phyloP scores from a whole-genome alignment of 345 rosid species.

The Pelargonium nanum region DNA sequence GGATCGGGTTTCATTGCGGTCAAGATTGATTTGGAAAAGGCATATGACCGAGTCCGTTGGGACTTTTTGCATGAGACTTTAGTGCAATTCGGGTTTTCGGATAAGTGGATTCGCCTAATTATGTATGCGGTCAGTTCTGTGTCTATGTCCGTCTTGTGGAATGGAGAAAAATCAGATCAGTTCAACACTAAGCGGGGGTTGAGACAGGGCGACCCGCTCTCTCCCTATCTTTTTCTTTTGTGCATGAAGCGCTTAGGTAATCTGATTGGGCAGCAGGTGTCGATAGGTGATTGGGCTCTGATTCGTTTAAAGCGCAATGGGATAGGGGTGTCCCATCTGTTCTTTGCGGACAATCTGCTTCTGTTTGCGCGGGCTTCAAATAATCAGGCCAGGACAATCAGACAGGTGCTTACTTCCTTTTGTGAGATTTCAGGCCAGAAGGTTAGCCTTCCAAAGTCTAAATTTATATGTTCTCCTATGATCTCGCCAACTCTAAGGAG shows the following conservation, averaged over 20 bases:
- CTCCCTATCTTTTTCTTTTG: conserved; percentile 1
- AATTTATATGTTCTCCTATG: no score
- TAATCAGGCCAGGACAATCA: no score
- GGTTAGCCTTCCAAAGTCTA: no score
- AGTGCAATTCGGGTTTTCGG: neutral
- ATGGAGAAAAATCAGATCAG: neutral
- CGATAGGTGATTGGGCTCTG: neutral
- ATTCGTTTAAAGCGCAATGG: neutral
- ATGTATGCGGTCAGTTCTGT: neutral
- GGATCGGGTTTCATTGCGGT: neutral
- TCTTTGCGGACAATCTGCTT: conserved; percentile 3
- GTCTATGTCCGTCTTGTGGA: neutral
- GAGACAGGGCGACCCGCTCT: neutral
- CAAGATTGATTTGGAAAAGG: neutral
- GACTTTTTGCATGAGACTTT: neutral
- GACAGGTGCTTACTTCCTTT: no score
- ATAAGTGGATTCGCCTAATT: neutral
- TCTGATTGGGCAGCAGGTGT: neutral
- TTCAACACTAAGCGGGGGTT: neutral
- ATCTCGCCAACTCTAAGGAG: no score
- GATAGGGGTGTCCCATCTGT: neutral
- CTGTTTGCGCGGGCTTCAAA: no score
- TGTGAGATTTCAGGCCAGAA: no score
- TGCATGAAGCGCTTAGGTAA: neutral
- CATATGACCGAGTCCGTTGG: neutral